Evolutionary conservation across 1,284 basidiomycete genomes (phyloP), one percentile per base, ranked within the genome.

Genomic region (Ustilago curta): DNA sequence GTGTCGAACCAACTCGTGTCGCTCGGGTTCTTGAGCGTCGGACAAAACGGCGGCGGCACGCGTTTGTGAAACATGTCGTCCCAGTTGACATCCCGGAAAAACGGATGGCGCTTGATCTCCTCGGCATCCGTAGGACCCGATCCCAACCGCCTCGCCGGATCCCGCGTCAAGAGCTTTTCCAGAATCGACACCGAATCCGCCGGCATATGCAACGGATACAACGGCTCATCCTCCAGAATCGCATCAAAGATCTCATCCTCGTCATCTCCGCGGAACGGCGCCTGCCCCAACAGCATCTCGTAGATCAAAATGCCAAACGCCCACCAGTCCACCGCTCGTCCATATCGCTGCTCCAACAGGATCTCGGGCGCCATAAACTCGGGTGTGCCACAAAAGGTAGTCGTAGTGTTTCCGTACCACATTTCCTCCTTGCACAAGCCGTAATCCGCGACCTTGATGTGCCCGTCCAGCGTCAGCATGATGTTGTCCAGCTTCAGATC

Each of bases 301-400:
- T 99, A 99, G 49, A 94, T 97, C 79, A 99, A 87, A 8, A 99
- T 96, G 75, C 97, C 97, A 84, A 99, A 99, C 8, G 97, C 97
- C 97, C 97, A 99, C 97, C 97, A 99, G 84, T 99, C 97, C 54
- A 99, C 97, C 6, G 97, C 97, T 47, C 95, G 92, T 12, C 95
- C 95, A 83, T 99, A 99, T 59, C 95, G 92, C 87, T 99, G 96
- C 87, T 99, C 97, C 31, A 99, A 89, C 59, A 99, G 88, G 84
- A 99, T 99, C 93, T 99, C 97, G 7, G 97, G 97, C 39, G 97
- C 97, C 97, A 99, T 99, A 86, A 99, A 99, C 85, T 99, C 97
- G 0, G 97, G 97, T 42, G 97, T 99, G 61, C 97, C 97, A 87
- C 97, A 99, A 87, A 99, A 99, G 1, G 97, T 99, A 84, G 92